These are phyloP conservation scores for Passiflora organensis DNA, from an alignment of 345 rosid genomes.

Conservation along the genomic window DNA sequence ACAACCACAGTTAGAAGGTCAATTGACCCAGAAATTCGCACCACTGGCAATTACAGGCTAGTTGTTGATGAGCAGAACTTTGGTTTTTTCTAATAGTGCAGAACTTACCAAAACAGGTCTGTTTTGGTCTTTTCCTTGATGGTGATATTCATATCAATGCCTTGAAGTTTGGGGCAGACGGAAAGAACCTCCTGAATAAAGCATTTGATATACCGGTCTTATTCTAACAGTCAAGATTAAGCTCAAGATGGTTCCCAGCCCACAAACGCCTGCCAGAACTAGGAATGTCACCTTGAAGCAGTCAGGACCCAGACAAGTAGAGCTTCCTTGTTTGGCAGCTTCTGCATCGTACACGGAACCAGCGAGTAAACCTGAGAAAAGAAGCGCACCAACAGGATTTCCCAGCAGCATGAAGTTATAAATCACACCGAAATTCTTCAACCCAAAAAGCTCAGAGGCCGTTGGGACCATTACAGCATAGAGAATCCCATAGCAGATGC, in stretches of 20 bases:
- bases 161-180: constrained; percentile 42
- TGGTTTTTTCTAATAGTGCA: too few relatives aligned
- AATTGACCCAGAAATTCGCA: too few relatives aligned
- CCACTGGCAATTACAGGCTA: too few relatives aligned
- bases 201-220: constrained; percentile 86
- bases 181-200: constrained; percentile 76
- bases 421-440: constrained; percentile 67
- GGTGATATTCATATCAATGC: constrained; percentile 18
- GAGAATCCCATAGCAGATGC: constrained; percentile 66
- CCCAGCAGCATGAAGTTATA: constrained; percentile 60
- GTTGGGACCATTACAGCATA: constrained; percentile 26
- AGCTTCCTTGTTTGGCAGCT: constrained; percentile 59
- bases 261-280: constrained; percentile 65
- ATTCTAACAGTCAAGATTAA: constrained; percentile 62
- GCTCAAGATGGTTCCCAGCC: constrained; percentile 60
- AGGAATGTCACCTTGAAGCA: constrained; percentile 82
- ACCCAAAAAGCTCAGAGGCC: constrained; percentile 48
- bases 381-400: constrained; percentile 55
- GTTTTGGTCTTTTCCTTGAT: too few relatives aligned
- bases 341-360: constrained; percentile 69
- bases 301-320: constrained; percentile 68
- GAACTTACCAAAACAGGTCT: constrained; percentile 31
- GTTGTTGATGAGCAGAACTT: too few relatives aligned
- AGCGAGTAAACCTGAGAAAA: constrained; percentile 75
- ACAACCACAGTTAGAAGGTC: too few relatives aligned